Evolutionary conservation across 495 filamentous ascomycete species (phyloP), one percentile per base, ranked within the genome.

Genomic region (Bacidia rubella): DNA sequence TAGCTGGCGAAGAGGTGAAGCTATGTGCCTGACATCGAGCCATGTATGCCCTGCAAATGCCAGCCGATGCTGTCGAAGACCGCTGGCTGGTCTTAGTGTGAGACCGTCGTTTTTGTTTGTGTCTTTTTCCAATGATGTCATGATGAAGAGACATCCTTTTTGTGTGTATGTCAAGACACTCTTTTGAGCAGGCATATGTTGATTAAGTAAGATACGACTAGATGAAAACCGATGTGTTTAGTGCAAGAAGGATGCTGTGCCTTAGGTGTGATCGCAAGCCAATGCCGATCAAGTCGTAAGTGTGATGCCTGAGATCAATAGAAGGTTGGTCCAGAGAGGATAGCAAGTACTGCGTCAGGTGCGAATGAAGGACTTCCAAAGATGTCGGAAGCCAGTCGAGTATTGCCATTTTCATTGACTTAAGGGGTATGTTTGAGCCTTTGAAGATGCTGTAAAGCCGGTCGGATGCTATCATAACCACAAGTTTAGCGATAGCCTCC

Each of bases 401-500:
- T n/a, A n/a, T n/a, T n/a, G n/a, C n/a, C n/a, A n/a, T n/a, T n/a
- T n/a, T n/a, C n/a, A n/a, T n/a, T n/a, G n/a, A n/a, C n/a, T n/a
- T n/a, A n/a, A n/a, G n/a, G n/a, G n/a, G n/a, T n/a, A n/a, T n/a
- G n/a, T n/a, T n/a, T n/a, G n/a, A n/a, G n/a, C n/a, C n/a, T n/a
- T n/a, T n/a, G n/a, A n/a, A n/a, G n/a, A n/a, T n/a, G n/a, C n/a
- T n/a, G n/a, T n/a, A n/a, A n/a, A n/a, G n/a, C n/a, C n/a, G n/a
- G n/a, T n/a, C n/a, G n/a, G n/a, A n/a, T n/a, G n/a, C n/a, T n/a
- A n/a, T n/a, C n/a, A n/a, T 15, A 35, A 35, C 15, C 5, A 35
- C 5, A 35, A 7, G 29, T 41, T 66, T 55, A 78, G 60, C 74
- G 78, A 58, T 76, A 81, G 52, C 66, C 63, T 54, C 68, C 68